These are phyloP conservation scores for Taxawa tesnikishii DNA, from an alignment of 2,329 filamentous ascomycete species.

Conservation along the genomic window DNA sequence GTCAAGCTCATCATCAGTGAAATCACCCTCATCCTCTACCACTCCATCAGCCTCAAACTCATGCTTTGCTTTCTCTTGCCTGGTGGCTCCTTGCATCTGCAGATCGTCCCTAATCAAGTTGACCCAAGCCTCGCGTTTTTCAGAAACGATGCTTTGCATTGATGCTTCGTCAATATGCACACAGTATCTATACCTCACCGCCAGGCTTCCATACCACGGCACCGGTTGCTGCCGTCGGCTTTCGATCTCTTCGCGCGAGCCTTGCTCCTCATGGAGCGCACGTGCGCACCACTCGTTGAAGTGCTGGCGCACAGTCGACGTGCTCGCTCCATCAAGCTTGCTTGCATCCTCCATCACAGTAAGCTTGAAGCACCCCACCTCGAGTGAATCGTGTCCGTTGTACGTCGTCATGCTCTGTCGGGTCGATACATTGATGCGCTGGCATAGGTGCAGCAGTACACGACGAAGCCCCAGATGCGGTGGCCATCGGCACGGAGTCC, in stretches of 20 bases:
- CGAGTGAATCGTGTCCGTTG: slow-evolving; percentile 3
- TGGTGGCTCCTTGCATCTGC: too few relatives aligned
- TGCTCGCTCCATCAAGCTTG: slow-evolving; percentile 4
- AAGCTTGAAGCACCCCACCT: slow-evolving; percentile 3
- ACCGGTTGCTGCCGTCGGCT: slow-evolving; percentile 4
- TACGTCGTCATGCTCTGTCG: slow-evolving; percentile 7
- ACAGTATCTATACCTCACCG: slow-evolving; percentile 9
- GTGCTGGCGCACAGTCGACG: slow-evolving; percentile 7
- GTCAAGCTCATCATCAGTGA: too few relatives aligned
- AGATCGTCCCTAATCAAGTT: slow-evolving; percentile 6
- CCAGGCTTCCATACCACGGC: too few relatives aligned
- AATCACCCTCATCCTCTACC: too few relatives aligned
- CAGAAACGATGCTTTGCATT: slow-evolving; percentile 6
- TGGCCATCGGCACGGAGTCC: slow-evolving; percentile 9
- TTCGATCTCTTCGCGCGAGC: slow-evolving; percentile 1
- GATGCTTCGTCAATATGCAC: slow-evolving; percentile 9
- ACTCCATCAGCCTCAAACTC: too few relatives aligned
- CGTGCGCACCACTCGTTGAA: slow-evolving; percentile 6
- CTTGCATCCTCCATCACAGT: slow-evolving; percentile 8
- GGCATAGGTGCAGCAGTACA: slow-evolving; percentile 11
- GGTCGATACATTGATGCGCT: slow-evolving; percentile 8
- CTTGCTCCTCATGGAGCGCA: slow-evolving; percentile 7
- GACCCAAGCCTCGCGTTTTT: slow-evolving; percentile 1
- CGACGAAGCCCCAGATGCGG: slow-evolving; percentile 10
- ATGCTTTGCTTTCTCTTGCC: too few relatives aligned